These are phyloP conservation scores for Neurospora sp. DNA, from an alignment of 495 filamentous ascomycete genomes.

Conservation along the genomic window DNA sequence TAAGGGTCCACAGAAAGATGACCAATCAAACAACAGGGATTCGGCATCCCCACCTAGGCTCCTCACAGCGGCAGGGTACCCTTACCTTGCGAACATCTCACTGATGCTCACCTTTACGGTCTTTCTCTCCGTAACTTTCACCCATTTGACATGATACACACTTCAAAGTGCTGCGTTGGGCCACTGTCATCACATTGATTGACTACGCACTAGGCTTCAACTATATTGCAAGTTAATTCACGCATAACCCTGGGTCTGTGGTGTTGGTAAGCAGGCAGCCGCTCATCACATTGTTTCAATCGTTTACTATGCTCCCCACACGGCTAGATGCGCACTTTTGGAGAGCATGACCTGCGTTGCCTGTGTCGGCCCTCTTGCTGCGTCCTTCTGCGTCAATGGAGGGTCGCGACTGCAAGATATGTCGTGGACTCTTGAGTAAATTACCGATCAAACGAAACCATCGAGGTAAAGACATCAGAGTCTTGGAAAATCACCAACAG, in stretches of 20 bases:
- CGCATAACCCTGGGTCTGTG: neutral
- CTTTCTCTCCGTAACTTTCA: neutral
- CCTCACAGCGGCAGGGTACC: neutral
- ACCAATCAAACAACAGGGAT: neutral
- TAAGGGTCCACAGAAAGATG: neutral
- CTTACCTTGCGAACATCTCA: neutral
- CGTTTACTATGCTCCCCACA: neutral
- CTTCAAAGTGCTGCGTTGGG: neutral
- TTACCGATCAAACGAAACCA: neutral
- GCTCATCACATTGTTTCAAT: neutral
- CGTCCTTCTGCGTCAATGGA: neutral
- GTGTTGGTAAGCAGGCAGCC: neutral
- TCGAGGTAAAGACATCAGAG: no score
- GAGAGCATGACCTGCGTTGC: neutral
- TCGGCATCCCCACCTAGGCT: neutral
- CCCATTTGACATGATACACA: neutral
- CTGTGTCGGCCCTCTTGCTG: neutral
- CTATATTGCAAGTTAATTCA: neutral
- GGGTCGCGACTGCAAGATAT: neutral
- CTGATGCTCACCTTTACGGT: neutral
- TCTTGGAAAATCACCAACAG: no score
- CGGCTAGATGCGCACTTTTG: neutral
- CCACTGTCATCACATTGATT: neutral
- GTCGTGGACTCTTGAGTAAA: neutral
- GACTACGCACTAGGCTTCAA: neutral